A percentile compares a stretch with the other conserved stretches of the same genome.
phyloP scores from a whole-genome alignment of 1,284 basidiomycete genomes.

The Gymnopus androsaceus region DNA sequence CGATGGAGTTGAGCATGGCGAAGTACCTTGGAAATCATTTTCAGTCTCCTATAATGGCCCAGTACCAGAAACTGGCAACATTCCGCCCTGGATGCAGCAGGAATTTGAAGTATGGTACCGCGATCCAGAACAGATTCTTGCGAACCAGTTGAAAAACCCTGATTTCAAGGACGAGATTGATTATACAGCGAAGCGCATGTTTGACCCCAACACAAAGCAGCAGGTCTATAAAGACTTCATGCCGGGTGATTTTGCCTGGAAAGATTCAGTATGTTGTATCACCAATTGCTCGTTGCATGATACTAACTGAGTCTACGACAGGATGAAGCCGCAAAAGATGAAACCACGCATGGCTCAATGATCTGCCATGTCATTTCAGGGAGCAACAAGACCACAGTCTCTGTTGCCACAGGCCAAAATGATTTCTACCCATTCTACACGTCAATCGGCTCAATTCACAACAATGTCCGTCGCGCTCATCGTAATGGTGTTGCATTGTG shows the following conservation, averaged over 20 bases:
- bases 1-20: conserved; percentile 26
- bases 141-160: conserved; percentile 21
- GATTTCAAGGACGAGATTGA: conserved; percentile 18
- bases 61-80: conserved; percentile 15
- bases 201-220: conserved; percentile 20
- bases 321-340: conserved; percentile 11
- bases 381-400: conserved; percentile 38
- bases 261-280: conserved; percentile 13
- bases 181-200: conserved; percentile 21
- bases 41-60: conserved; percentile 22
- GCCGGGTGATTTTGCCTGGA: conserved; percentile 30
- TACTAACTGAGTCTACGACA: too few species aligned
- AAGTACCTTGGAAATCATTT: conserved; percentile 25
- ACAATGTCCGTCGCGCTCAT: conserved; percentile 25
- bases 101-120: too few species aligned
- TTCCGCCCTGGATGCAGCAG: conserved; percentile 25
- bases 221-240: conserved; percentile 28
- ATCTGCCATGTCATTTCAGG: conserved; percentile 35
- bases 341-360: conserved; percentile 25
- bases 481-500: conserved; percentile 22
- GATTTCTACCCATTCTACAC: conserved; percentile 35
- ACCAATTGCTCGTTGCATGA: conserved; percentile 23
- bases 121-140: conserved; percentile 16
- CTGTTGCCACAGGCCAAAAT: conserved; percentile 34
- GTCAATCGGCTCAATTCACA: conserved; percentile 27